phyloP scores from a whole-genome alignment of 1,284 basidiomycete species.

The Marasmius fiardii region DNA sequence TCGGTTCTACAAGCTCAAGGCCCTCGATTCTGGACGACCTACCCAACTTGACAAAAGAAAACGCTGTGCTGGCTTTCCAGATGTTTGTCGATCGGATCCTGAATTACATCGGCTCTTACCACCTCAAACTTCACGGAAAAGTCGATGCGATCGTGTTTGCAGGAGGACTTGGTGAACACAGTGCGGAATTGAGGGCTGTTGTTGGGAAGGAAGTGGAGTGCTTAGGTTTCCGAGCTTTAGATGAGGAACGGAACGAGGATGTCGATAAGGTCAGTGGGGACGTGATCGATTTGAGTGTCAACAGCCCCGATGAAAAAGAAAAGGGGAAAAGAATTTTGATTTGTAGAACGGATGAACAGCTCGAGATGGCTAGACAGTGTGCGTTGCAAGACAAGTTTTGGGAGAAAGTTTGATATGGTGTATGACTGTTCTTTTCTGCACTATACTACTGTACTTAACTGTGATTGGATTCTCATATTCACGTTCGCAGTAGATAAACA shows the following conservation, averaged over 20 bases:
- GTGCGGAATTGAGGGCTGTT: constrained; percentile 55
- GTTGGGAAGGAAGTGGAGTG: constrained; percentile 52
- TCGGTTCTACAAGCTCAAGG: neutral
- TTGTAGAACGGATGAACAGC: constrained; percentile 64
- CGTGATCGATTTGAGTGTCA: constrained; percentile 46
- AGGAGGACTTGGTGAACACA: constrained; percentile 83
- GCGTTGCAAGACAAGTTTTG: constrained; percentile 38
- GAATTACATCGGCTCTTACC: constrained; percentile 70
- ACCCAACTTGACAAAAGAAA: neutral
- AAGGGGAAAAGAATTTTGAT: constrained; percentile 43
- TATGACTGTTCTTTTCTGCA: neutral
- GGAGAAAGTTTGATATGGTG: constrained; percentile 12
- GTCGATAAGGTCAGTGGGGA: constrained; percentile 28
- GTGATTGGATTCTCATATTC: no score
- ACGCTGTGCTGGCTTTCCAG: constrained; percentile 56
- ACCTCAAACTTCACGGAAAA: constrained; percentile 60
- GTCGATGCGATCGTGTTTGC: constrained; percentile 84
- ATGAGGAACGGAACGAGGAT: constrained; percentile 33
- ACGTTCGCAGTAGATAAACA: no score
- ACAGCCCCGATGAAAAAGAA: constrained; percentile 19
- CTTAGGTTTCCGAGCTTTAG: constrained; percentile 60
- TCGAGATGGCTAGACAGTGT: constrained; percentile 68
- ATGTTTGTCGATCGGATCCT: constrained; percentile 75
- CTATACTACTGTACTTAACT: neutral
- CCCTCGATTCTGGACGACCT: constrained; percentile 19